A percentile compares a stretch with the other conserved stretches of the same genome.
Evolutionary conservation across 1,139 yeast genomes (phyloP).

Genomic region (Hansenula lynferdii): DNA sequence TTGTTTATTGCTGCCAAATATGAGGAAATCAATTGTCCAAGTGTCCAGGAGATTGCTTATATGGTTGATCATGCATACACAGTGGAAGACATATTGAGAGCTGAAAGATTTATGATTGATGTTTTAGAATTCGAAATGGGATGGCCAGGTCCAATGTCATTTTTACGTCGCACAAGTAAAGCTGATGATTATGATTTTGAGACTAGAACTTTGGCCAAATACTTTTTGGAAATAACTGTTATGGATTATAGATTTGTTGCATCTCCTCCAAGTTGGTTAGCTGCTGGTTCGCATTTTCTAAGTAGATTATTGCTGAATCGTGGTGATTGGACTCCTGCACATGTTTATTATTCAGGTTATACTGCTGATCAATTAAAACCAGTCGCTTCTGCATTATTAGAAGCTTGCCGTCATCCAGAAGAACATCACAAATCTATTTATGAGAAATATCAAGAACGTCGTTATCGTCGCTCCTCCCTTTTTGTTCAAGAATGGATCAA

Average conservation of each 20-base stretch:
- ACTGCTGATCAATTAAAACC: conserved; percentile 81
- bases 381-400: conserved; percentile 66
- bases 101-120: conserved; percentile 91
- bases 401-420: conserved; percentile 67
- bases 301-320: conserved; percentile 67
- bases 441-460: conserved; percentile 84
- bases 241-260: conserved; percentile 91
- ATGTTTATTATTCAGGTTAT: conserved; percentile 87
- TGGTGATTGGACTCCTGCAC: conserved; percentile 82
- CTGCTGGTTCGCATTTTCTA: conserved; percentile 90
- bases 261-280: conserved; percentile 91
- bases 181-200: conserved; percentile 98
- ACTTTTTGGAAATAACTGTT: conserved; percentile 81
- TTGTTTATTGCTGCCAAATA: conserved; percentile 92
- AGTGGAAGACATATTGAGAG: conserved; percentile 78
- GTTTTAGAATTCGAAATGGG: conserved; percentile 91
- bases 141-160: conserved; percentile 99
- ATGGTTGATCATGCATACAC: conserved; percentile 91
- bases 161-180: conserved; percentile 86
- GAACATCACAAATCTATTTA: conserved; percentile 78
- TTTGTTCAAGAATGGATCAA: conserved; percentile 77
- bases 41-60: conserved; percentile 89
- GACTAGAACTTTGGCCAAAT: conserved; percentile 90
- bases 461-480: conserved; percentile 74
- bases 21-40: conserved; percentile 94